A percentile compares a stretch with the other conserved stretches of the same genome.
Evolutionary conservation across 805 yeast species (phyloP).

Genomic region (Candida schatavii): DNA sequence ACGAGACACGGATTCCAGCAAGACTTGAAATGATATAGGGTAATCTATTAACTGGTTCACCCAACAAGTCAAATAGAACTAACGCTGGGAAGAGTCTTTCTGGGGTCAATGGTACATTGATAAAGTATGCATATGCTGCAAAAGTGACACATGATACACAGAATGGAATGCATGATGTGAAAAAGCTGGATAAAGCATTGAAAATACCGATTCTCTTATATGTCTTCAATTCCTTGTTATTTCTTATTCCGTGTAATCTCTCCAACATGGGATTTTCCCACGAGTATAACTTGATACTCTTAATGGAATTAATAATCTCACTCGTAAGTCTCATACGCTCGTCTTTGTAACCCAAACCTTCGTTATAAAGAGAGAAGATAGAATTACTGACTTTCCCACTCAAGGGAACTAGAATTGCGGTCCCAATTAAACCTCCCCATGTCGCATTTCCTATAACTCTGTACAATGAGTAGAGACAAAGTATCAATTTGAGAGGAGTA

Average conservation of each 20-base stretch:
- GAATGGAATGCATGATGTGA: conserved; percentile 40
- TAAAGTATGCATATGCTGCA: conserved; percentile 22
- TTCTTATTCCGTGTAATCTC: conserved; percentile 30
- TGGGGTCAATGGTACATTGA: conserved; percentile 29
- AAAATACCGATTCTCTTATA: conserved; percentile 28
- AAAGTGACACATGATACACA: conserved; percentile 33
- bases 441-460: conserved; percentile 33
- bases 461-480: conserved; percentile 31
- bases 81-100: conserved; percentile 39
- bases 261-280: conserved; percentile 42
- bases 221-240: conserved; percentile 30
- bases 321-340: conserved; percentile 34
- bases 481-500: conserved; percentile 22
- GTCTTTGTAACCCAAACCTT: conserved; percentile 34
- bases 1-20: conserved; percentile 30
- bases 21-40: conserved; percentile 28
- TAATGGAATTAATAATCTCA: conserved; percentile 37
- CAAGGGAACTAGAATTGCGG: conserved; percentile 32
- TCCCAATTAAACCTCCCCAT: conserved; percentile 32
- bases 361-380: conserved; percentile 21
- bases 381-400: conserved; percentile 25
- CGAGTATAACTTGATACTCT: conserved; percentile 38
- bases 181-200: conserved; percentile 28
- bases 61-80: conserved; percentile 33
- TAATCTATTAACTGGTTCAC: conserved; percentile 32